Base-by-base conservation (phyloP, 371 early-diverging fungal species). In the Gilbertella persicaria region DNA sequence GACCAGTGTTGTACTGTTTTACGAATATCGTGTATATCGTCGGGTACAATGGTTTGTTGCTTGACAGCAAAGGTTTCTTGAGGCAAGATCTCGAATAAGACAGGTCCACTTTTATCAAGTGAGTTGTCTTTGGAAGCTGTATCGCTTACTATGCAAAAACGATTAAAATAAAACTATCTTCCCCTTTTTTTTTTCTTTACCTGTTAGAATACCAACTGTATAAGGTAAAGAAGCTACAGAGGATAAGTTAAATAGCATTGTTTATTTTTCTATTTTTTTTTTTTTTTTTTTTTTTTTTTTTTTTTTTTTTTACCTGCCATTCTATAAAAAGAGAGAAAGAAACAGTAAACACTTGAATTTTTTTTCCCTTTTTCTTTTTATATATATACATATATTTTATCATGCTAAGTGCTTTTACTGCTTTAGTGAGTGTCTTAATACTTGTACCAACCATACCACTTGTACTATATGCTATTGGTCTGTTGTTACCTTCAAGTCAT, bases 101-200 rank as follows among this genome's bases (percentile, higher is more conserved):
- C 58, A 0, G 87, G 87, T 0, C 89, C 89, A 56, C 89, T 88
- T 29, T 71, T 75, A 40, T 88, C 89, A n/a, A 63, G 49, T 5
- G 56, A 72, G 12, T 60, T 57, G 33, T 84, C 84, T 13, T 43
- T 30, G 0, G 84, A 73, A 20, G 86, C 80, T 4, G 80, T 80
- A 55, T 87, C 87, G 55, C 89, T 88, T 25, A 87, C 86, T 73
- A 35, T 45, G 24, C 2, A 29, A 5, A 29, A 10, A 45, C 13
- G 2, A 35, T 17, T 20, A 20, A 29, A n/a, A n/a, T n/a, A n/a
- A n/a, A n/a, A n/a, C n/a, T n/a, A n/a, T n/a, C n/a, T n/a, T n/a
- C n/a, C n/a, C n/a, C n/a, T n/a, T n/a, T n/a, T n/a, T n/a, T n/a
- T n/a, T n/a, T n/a, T n/a, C n/a, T n/a, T n/a, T n/a, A n/a, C n/a